Percentiles rank a stretch among this genome's conserved stretches.
Conservation (phyloP, 1,284 basidiomycete species). For the Papiliotrema fonsecae region DNA sequence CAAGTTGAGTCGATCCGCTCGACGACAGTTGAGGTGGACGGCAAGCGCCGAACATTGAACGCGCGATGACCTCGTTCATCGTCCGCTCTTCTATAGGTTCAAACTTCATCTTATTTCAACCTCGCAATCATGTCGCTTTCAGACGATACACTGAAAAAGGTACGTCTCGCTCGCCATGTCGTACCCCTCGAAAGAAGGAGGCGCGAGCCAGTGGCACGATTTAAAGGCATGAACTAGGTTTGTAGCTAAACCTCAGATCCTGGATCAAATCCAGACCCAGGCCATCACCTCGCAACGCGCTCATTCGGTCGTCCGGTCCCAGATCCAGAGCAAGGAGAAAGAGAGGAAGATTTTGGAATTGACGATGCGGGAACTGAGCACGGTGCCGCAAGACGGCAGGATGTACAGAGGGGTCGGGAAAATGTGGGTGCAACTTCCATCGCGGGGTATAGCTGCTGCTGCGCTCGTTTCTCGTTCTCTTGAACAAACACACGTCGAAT, state of each 20-base stretch:
- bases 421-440: slow-evolving; percentile 75
- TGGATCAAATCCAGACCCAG: slow-evolving; percentile 70
- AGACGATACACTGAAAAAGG: slow-evolving; percentile 82
- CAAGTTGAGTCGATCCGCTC: too few species aligned
- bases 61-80: too few species aligned
- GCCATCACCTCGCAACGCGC: slow-evolving; percentile 74
- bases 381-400: slow-evolving; percentile 56
- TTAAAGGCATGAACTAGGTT: too few species aligned
- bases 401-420: slow-evolving; percentile 88
- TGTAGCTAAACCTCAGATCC: slow-evolving; percentile 63
- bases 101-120: not conserved
- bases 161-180: too few species aligned
- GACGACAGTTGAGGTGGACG: too few species aligned
- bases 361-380: slow-evolving; percentile 55
- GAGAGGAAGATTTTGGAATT: slow-evolving; percentile 82
- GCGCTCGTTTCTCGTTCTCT: too few species aligned
- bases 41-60: too few species aligned
- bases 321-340: slow-evolving; percentile 70
- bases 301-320: slow-evolving; percentile 65
- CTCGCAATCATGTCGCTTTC: slow-evolving; percentile 61
- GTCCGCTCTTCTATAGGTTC: too few species aligned
- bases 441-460: too few species aligned
- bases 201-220: too few species aligned
- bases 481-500: too few species aligned
- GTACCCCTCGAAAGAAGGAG: too few species aligned